Evolutionary conservation across 2,329 filamentous ascomycete genomes (phyloP).

Genomic region (Cylindrodendrum hubeiense): DNA sequence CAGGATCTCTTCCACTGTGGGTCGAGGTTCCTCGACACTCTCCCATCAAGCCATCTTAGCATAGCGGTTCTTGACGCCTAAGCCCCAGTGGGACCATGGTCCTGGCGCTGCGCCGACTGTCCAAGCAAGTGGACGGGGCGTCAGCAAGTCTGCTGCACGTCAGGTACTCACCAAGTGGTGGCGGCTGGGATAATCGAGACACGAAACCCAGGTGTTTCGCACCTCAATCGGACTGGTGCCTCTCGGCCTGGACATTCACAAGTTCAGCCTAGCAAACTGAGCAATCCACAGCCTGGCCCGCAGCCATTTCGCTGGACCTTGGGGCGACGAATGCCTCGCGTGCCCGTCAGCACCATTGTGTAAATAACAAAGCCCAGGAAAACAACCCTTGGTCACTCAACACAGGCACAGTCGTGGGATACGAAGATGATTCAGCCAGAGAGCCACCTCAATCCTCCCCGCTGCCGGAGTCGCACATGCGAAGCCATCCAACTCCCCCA

Average conservation of each 20-base stretch:
- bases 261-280: not conserved
- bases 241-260: not conserved
- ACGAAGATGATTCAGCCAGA: not conserved
- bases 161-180: conserved; percentile 12
- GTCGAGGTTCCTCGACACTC: conserved; percentile 27
- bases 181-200: not conserved
- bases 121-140: conserved; percentile 8
- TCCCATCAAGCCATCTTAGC: conserved; percentile 33
- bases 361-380: not conserved
- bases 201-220: conserved; percentile 9
- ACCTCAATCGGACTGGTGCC: not conserved
- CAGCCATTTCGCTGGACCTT: not conserved
- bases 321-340: not conserved
- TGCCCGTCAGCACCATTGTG: not conserved
- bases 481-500: not conserved
- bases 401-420: not conserved
- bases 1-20: conserved; percentile 33
- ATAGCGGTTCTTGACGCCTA: conserved; percentile 36
- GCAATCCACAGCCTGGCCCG: not conserved
- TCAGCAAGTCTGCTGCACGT: conserved; percentile 17
- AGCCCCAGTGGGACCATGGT: conserved; percentile 29
- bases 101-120: not conserved
- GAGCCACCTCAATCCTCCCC: not conserved
- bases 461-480: conserved; percentile 5
- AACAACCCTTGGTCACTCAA: not conserved